Base-by-base conservation (phyloP, 306 rosid genomes). In the Sophora flavescens region DNA sequence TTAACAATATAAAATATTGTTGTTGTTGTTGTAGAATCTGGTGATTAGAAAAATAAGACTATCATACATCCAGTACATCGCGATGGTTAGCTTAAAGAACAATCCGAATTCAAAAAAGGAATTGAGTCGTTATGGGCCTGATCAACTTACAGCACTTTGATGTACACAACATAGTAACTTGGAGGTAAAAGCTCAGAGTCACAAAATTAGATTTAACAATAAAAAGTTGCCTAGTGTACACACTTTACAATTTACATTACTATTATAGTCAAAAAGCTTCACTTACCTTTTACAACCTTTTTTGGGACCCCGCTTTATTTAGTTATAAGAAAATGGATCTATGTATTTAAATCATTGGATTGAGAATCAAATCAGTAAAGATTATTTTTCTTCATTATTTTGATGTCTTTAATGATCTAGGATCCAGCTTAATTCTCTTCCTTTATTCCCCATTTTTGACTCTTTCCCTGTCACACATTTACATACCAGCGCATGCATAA, bases 191-290 rank as follows among this genome's bases (percentile, higher is more conserved):
- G 75, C 68, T n/a, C n/a, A n/a, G n/a, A n/a, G n/a, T n/a, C n/a
- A n/a, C 65, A 75, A 67, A 26, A 54, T 82, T 77, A 74, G 52
- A 78, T 79, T 59, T 59, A 85, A 77, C 71, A 71, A 81, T 73
- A 60, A 83, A 86, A 84, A 78, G 84, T 75, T 44, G 64, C 15
- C 15, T 16, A 79, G 78, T 77, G 75, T 76, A 26, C 69, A 26
- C 63, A 53, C 35, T 39, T 61, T 17, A 64, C 67, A 70, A 11
- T 0, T 10, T 41, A 22, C 38, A 45, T 54, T 75, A 84, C 86
- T 82, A 79, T 85, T 76, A 72, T 74, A 75, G 89, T 91, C 87
- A 91, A 91, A 87, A 78, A 66, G 72, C 85, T 78, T 70, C 70
- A 60, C 73, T 53, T n/a, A 22, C 72, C 84, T 79, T 87, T 88